Conservation (phyloP, 176 grass and related monocot species). For the Oryza meyeriana region DNA sequence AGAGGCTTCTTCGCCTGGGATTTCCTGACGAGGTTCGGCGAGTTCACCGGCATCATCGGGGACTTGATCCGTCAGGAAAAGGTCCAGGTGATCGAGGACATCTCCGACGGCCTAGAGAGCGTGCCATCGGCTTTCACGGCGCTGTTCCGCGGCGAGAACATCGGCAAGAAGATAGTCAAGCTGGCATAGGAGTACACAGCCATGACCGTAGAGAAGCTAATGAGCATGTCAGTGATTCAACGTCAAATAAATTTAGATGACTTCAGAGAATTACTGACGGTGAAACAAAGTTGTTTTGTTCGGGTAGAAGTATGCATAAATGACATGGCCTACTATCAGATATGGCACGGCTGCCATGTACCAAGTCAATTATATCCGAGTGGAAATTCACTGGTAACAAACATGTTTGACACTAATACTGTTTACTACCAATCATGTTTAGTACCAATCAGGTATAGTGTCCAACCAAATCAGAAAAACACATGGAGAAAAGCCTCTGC, state of each 20-base stretch:
- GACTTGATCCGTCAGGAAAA: constrained; percentile 37
- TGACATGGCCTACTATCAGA: not conserved
- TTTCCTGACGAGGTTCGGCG: constrained; percentile 25
- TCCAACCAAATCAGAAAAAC: not conserved
- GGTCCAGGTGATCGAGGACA: constrained; percentile 36
- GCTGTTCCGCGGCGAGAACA: constrained; percentile 40
- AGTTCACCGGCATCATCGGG: constrained; percentile 23
- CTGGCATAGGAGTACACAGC: not conserved
- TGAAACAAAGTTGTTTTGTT: not conserved
- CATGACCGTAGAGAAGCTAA: not conserved
- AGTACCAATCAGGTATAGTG: not conserved
- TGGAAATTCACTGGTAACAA: not conserved
- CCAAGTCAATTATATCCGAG: not conserved
- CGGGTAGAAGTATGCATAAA: not conserved
- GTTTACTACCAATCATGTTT: not conserved
- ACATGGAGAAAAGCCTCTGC: not conserved
- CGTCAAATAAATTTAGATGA: not conserved
- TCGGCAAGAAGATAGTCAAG: constrained; percentile 59
- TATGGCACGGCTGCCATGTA: not conserved
- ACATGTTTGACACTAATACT: too few species aligned
- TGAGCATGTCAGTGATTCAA: not conserved
- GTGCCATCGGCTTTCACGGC: constrained; percentile 41
- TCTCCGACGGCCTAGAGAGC: constrained; percentile 42
- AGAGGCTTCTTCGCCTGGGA: constrained; percentile 48
- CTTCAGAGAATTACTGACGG: not conserved